A percentile compares a stretch with the other conserved stretches of the same genome.
Evolutionary conservation across 805 yeast species (phyloP).

Genomic region (Kazachstania bromeliacearum): DNA sequence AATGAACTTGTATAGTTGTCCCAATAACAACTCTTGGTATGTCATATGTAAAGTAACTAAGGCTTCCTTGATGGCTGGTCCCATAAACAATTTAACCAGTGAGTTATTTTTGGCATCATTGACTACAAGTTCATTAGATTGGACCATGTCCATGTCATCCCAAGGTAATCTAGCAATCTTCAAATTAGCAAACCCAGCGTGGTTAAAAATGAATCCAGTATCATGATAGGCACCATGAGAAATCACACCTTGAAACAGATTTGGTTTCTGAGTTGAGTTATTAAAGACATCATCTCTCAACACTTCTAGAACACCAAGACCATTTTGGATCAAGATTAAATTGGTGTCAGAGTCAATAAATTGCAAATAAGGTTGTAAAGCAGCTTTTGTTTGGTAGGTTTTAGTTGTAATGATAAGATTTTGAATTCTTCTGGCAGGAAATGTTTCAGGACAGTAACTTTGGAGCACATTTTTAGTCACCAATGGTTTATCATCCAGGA

Average conservation of each 20-base stretch:
- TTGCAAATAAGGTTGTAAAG: constrained; percentile 46
- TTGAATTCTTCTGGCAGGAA: constrained; percentile 29
- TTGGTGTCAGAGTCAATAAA: constrained; percentile 45
- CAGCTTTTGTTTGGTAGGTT: constrained; percentile 59
- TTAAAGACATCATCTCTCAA: constrained; percentile 52
- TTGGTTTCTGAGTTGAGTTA: constrained; percentile 38
- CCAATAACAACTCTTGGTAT: constrained; percentile 40
- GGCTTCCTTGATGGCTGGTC: constrained; percentile 18
- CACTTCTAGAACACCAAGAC: constrained; percentile 68
- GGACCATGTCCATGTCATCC: constrained; percentile 13
- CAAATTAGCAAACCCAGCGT: constrained; percentile 63
- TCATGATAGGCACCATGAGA: constrained; percentile 71
- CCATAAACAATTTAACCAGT: constrained; percentile 24
- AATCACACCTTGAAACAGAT: constrained; percentile 63
- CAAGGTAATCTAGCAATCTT: constrained; percentile 50
- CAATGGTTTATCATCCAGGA: constrained; percentile 11
- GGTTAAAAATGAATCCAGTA: constrained; percentile 35
- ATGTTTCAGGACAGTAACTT: constrained; percentile 21
- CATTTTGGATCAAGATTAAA: constrained; percentile 74
- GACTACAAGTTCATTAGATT: constrained; percentile 10
- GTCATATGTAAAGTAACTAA: constrained; percentile 29
- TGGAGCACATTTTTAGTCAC: constrained; percentile 5
- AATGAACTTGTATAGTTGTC: constrained; percentile 67
- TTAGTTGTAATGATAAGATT: constrained; percentile 71
- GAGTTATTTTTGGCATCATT: constrained; percentile 14